Percentiles rank a stretch among this genome's conserved stretches.
Conservation (phyloP, 2,329 filamentous ascomycete genomes). For the Fusarium sp. region DNA sequence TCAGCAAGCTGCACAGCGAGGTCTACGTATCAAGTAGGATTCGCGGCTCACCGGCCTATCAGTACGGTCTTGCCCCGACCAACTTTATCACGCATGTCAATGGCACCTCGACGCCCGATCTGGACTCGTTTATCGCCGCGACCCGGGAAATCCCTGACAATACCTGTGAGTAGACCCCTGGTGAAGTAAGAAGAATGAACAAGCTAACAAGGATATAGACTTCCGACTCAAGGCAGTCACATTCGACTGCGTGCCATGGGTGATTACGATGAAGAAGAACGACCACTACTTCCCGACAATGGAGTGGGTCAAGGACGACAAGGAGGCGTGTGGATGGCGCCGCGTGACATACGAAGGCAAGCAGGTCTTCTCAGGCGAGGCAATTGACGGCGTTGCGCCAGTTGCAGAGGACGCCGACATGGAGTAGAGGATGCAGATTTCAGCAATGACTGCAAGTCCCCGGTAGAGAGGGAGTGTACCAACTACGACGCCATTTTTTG, state of each 20-base stretch:
- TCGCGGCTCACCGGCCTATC: conserved; percentile 85
- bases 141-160: conserved; percentile 94
- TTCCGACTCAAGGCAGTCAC: conserved; percentile 98
- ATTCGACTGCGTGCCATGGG: conserved; percentile 98
- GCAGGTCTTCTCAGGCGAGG: conserved; percentile 66
- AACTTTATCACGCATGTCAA: conserved; percentile 99
- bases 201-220: conserved; percentile 63
- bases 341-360: conserved; percentile 72
- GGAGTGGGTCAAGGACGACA: conserved; percentile 75
- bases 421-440: conserved; percentile 48
- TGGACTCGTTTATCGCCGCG: conserved; percentile 83
- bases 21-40: conserved; percentile 93
- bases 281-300: conserved; percentile 90
- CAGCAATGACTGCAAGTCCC: neutral
- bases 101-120: conserved; percentile 83
- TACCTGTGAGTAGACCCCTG: conserved; percentile 71
- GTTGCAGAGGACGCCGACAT: conserved; percentile 59
- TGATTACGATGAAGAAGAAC: conserved; percentile 99
- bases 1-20: conserved; percentile 94
- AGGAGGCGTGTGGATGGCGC: conserved; percentile 71
- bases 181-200: neutral
- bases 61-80: conserved; percentile 92
- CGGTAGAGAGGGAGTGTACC: conserved; percentile 27
- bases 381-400: conserved; percentile 60
- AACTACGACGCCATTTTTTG: conserved; percentile 17